Evolutionary conservation across 495 filamentous ascomycete species (phyloP).

Genomic region (Oidiodendron maius): DNA sequence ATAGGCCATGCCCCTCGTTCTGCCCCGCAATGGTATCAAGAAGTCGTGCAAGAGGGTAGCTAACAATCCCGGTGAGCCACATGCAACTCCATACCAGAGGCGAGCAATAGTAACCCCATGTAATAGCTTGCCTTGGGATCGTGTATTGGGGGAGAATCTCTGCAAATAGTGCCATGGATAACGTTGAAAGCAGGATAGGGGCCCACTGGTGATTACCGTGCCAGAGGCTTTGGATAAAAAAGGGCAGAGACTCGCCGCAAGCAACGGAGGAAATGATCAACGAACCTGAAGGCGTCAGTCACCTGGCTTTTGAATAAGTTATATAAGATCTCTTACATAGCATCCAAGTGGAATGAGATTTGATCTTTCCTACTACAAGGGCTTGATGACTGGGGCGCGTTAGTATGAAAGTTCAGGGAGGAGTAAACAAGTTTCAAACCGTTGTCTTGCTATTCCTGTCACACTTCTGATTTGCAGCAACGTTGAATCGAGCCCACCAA

Average conservation of each 20-base stretch:
- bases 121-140: constrained; percentile 14
- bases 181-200: constrained; percentile 13
- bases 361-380: constrained; percentile 10
- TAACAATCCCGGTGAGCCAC: constrained; percentile 13
- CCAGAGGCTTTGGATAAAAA: constrained; percentile 13
- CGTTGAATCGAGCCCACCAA: constrained; percentile 17
- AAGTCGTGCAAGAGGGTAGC: constrained; percentile 15
- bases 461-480: constrained; percentile 14
- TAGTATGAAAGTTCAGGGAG: background rate
- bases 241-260: constrained; percentile 15
- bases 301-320: background rate
- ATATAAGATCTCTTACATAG: constrained; percentile 12
- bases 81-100: constrained; percentile 20
- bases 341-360: constrained; percentile 14
- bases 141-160: constrained; percentile 19
- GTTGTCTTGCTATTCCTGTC: constrained; percentile 18
- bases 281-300: constrained; percentile 10
- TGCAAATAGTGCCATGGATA: constrained; percentile 11
- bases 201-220: background rate
- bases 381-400: constrained; percentile 8
- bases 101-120: constrained; percentile 16
- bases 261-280: constrained; percentile 15
- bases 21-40: constrained; percentile 2
- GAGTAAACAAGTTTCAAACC: constrained; percentile 2
- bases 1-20: constrained; percentile 7